Percentiles rank a stretch among this genome's conserved stretches.
Conservation (phyloP, 495 filamentous ascomycete genomes). For the Xylaria cubensis region DNA sequence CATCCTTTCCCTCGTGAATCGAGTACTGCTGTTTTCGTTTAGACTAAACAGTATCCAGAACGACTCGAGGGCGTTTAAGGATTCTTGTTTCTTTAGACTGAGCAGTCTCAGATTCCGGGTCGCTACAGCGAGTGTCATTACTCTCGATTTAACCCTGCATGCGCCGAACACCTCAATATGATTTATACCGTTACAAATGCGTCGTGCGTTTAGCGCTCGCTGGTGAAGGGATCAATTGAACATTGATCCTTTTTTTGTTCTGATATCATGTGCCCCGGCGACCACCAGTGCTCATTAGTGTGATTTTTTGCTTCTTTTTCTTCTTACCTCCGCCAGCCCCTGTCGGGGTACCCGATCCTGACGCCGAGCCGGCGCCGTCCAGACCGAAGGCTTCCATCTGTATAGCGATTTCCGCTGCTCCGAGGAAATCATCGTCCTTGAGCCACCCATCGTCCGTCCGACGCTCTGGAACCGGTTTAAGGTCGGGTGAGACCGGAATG, state of each 20-base stretch:
- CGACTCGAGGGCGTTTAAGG: neutral
- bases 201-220: neutral
- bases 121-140: neutral
- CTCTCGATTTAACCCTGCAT: conserved; percentile 1
- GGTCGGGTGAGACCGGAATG: conserved; percentile 60
- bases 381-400: conserved; percentile 55
- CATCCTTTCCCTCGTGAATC: neutral
- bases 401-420: conserved; percentile 46
- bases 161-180: neutral
- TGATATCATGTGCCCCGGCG: conserved; percentile 39
- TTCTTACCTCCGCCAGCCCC: conserved; percentile 56
- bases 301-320: conserved; percentile 95
- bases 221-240: conserved; percentile 25
- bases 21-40: neutral
- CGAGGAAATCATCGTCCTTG: conserved; percentile 59
- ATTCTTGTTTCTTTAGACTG: neutral
- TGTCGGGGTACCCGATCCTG: conserved; percentile 33
- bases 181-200: neutral
- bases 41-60: neutral
- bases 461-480: conserved; percentile 48
- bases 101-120: neutral
- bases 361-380: conserved; percentile 35
- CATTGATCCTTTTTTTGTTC: neutral
- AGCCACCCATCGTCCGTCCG: conserved; percentile 79
- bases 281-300: conserved; percentile 81